phyloP scores from a whole-genome alignment of 768 basidiomycete genomes.

The Lanmaoa rubissima region DNA sequence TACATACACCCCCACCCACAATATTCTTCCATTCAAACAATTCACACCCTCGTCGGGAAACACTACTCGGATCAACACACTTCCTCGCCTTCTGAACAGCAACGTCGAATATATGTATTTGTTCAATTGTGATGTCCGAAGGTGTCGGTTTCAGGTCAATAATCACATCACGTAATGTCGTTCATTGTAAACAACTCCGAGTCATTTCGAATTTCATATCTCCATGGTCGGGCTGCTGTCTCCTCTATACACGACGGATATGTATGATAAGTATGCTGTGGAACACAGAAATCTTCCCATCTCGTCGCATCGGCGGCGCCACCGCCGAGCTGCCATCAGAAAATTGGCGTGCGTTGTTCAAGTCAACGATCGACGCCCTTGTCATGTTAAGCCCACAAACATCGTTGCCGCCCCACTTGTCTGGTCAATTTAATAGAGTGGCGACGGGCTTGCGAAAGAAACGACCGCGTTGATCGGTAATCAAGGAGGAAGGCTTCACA shows the following conservation, averaged over 20 bases:
- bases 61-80: not conserved
- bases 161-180: not conserved
- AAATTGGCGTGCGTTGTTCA: not conserved
- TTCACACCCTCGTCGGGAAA: not conserved
- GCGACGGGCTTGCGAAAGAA: not conserved
- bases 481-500: not conserved
- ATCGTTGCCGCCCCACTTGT: not conserved
- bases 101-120: not conserved
- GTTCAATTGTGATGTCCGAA: not conserved
- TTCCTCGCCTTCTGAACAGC: not conserved
- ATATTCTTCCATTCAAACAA: not conserved
- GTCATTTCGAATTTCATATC: not conserved
- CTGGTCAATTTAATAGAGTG: not conserved
- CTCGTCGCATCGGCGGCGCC: not conserved
- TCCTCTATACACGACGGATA: not conserved
- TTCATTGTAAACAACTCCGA: not conserved
- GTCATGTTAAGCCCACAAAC: not conserved
- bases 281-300: not conserved
- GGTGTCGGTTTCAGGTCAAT: not conserved
- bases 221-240: not conserved
- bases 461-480: not conserved
- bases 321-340: not conserved
- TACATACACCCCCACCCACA: not conserved
- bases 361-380: not conserved
- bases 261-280: too few relatives aligned